A percentile compares a stretch with the other conserved stretches of the same genome.
Conservation (phyloP, 176 grass and related monocot genomes). For the Musa troglodytarum region DNA sequence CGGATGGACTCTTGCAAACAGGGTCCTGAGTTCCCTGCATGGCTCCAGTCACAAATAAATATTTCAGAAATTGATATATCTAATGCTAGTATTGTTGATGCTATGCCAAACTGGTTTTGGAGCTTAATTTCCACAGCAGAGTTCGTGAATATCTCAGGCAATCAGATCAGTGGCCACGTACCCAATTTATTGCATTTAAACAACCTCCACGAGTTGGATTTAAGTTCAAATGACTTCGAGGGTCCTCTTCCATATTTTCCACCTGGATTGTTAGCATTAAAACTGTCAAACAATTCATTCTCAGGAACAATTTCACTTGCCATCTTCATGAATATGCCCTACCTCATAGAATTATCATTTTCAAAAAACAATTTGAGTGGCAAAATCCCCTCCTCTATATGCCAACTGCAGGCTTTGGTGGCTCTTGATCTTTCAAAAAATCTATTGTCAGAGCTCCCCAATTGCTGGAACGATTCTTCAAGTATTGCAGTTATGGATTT, state of each 20-base stretch:
- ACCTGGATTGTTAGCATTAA: no score
- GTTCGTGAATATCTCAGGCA: background rate
- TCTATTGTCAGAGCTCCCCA: background rate
- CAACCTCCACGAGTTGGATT: background rate
- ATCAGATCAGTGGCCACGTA: slow-evolving; percentile 6
- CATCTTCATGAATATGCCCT: background rate
- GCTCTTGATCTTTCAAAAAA: background rate
- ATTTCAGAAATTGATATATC: background rate
- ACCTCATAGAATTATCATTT: background rate
- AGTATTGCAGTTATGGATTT: background rate
- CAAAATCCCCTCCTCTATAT: background rate
- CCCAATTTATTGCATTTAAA: background rate
- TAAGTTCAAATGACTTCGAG: slow-evolving; percentile 5
- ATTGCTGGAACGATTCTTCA: slow-evolving; percentile 1
- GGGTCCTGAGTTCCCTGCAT: slow-evolving; percentile 4
- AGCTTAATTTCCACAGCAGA: background rate
- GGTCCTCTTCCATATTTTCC: slow-evolving; percentile 6
- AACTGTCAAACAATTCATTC: slow-evolving; percentile 7
- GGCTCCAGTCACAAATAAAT: background rate
- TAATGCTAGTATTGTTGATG: background rate
- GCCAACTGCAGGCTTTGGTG: background rate
- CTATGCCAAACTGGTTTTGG: slow-evolving; percentile 13
- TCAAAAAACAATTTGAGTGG: background rate
- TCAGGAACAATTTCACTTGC: background rate
- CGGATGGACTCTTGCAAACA: background rate